These are phyloP conservation scores for Cyberlindnera mississippiensis DNA, from an alignment of 805 yeast species.

Conservation along the genomic window DNA sequence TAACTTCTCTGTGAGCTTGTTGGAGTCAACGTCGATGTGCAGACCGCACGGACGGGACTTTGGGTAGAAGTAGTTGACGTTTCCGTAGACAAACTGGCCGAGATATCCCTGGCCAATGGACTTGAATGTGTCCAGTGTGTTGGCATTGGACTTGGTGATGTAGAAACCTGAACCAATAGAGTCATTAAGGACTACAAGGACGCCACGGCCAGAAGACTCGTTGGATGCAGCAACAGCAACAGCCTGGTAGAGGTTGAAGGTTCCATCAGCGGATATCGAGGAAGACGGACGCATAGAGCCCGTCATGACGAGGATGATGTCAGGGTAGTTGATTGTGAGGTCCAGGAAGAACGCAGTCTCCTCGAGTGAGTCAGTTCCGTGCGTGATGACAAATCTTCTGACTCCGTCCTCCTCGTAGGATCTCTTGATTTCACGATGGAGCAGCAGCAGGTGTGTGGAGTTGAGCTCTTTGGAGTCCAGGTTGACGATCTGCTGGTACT, in stretches of 20 bases:
- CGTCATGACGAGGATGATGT: conserved; percentile 60
- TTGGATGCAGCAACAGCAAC: conserved; percentile 55
- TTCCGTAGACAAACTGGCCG: conserved; percentile 66
- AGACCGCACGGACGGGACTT: conserved; percentile 49
- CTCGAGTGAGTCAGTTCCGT: conserved; percentile 68
- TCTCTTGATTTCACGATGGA: conserved; percentile 44
- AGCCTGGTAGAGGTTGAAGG: conserved; percentile 69
- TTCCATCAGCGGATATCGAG: conserved; percentile 67
- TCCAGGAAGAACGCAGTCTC: conserved; percentile 67
- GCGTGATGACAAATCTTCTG: conserved; percentile 64
- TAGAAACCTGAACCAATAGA: conserved; percentile 67
- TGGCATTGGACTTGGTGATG: conserved; percentile 67
- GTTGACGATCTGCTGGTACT: conserved; percentile 60
- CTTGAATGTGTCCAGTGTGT: conserved; percentile 66
- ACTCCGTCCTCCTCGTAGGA: conserved; percentile 39
- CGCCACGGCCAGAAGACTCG: conserved; percentile 53
- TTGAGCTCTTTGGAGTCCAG: conserved; percentile 61
- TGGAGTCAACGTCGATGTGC: conserved; percentile 35
- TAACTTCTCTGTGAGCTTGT: conserved; percentile 15
- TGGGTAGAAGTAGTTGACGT: conserved; percentile 61
- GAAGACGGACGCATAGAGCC: conserved; percentile 77
- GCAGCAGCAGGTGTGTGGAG: conserved; percentile 39
- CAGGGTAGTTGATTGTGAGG: conserved; percentile 39
- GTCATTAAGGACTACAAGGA: conserved; percentile 62
- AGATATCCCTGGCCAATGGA: conserved; percentile 65